These are phyloP conservation scores for Castanea crenata DNA, from an alignment of 306 rosid genomes.

Conservation along the genomic window DNA sequence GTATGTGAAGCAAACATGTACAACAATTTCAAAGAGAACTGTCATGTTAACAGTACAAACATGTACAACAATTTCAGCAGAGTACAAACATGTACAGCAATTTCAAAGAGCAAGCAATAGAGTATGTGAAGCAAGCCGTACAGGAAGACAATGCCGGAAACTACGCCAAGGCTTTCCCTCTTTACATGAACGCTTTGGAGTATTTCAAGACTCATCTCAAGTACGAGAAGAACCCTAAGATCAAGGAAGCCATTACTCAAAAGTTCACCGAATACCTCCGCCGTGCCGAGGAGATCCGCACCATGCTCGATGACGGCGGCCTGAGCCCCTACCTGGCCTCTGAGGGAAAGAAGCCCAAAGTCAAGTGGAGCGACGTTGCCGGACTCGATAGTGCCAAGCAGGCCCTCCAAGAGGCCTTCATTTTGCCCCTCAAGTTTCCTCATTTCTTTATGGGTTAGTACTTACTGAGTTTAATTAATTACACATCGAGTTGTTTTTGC, in stretches of 20 bases:
- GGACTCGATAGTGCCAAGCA: slow-evolving; percentile 97
- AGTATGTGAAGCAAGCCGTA: slow-evolving; percentile 94
- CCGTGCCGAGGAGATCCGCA: slow-evolving; percentile 95
- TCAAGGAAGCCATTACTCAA: slow-evolving; percentile 89
- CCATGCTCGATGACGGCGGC: slow-evolving; percentile 82
- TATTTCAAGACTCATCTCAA: slow-evolving; percentile 89
- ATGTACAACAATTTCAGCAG: neutral
- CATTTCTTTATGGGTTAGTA: slow-evolving; percentile 86
- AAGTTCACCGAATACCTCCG: slow-evolving; percentile 90
- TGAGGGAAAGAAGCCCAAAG: slow-evolving; percentile 69
- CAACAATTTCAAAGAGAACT: too few species aligned
- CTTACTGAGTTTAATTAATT: too few species aligned
- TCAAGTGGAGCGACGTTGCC: slow-evolving; percentile 96
- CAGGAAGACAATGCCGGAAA: slow-evolving; percentile 87
- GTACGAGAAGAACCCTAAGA: slow-evolving; percentile 96
- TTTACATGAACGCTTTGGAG: slow-evolving; percentile 96
- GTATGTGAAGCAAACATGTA: too few species aligned
- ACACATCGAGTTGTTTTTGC: too few species aligned
- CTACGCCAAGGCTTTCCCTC: slow-evolving; percentile 91
- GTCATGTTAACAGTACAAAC: too few species aligned
- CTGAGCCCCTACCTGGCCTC: slow-evolving; percentile 66
- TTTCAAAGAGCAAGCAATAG: slow-evolving; percentile 98
- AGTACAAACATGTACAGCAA: slow-evolving; percentile 79
- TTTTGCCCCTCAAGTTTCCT: slow-evolving; percentile 87
- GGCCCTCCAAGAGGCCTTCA: slow-evolving; percentile 91